phyloP scores from a whole-genome alignment of 2,329 filamentous ascomycete genomes.

The Fusarium kyushuense region DNA sequence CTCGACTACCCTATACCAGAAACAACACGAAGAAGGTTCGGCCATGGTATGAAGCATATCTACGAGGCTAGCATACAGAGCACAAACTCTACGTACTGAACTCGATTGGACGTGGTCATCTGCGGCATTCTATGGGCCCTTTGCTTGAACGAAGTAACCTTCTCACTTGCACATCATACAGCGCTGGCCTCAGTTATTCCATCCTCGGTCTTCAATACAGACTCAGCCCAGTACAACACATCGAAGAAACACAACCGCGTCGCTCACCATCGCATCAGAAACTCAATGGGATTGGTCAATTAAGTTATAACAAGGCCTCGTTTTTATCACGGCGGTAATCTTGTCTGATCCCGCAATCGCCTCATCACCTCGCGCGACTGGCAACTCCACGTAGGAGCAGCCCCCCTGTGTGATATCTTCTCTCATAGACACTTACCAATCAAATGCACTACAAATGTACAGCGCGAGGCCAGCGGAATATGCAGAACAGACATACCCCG shows the following conservation, averaged over 20 bases:
- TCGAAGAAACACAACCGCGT: conserved; percentile 20
- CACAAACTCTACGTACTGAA: not conserved
- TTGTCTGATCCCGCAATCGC: conserved; percentile 9
- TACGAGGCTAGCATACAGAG: not conserved
- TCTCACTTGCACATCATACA: not conserved
- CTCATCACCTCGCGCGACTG: conserved; percentile 13
- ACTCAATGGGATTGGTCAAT: conserved; percentile 2
- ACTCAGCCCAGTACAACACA: conserved; percentile 10
- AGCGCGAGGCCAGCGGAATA: conserved; percentile 22
- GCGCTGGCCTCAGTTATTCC: not conserved
- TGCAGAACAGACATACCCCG: conserved; percentile 11
- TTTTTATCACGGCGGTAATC: conserved; percentile 1
- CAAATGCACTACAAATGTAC: not conserved
- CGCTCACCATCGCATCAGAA: not conserved
- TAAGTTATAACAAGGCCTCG: conserved; percentile 21
- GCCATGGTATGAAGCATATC: not conserved
- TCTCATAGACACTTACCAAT: not conserved
- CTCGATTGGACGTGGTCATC: not conserved
- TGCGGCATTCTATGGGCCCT: not conserved
- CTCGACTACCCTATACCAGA: not conserved
- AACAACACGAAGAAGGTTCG: no score
- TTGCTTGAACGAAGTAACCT: not conserved
- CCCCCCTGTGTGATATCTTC: conserved; percentile 23
- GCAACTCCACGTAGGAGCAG: conserved; percentile 24
- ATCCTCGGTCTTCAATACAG: not conserved